phyloP scores from a whole-genome alignment of 2,329 filamentous ascomycete genomes.

The Diaporthe caulivora region DNA sequence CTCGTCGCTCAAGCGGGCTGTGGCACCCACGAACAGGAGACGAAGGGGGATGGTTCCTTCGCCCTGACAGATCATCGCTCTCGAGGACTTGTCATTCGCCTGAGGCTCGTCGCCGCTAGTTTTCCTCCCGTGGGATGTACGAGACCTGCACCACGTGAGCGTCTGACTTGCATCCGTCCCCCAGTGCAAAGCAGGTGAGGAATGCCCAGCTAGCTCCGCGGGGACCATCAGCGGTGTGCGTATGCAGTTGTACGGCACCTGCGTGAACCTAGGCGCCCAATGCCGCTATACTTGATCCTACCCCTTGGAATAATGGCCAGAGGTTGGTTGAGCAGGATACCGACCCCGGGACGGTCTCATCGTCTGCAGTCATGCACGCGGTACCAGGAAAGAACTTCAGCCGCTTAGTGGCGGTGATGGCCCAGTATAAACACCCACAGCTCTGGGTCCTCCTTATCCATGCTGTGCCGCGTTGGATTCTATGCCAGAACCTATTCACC shows the following conservation, averaged over 20 bases:
- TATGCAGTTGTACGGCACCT: constrained; percentile 21
- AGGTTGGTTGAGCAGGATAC: not conserved
- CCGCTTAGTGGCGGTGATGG: not conserved
- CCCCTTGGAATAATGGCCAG: not conserved
- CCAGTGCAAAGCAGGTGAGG: not conserved
- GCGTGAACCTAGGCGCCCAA: constrained; percentile 7
- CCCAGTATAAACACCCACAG: not conserved
- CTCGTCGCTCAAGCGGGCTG: not conserved
- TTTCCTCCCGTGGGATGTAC: not conserved
- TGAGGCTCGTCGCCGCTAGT: not conserved
- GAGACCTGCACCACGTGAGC: constrained; percentile 27
- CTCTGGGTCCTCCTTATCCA: not conserved
- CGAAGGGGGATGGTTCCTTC: not conserved
- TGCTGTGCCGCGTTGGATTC: constrained; percentile 7
- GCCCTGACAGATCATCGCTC: constrained; percentile 9
- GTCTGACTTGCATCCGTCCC: constrained; percentile 27
- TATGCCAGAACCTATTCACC: not conserved
- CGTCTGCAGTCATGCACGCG: constrained; percentile 11
- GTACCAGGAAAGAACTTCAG: constrained; percentile 20
- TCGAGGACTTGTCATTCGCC: constrained; percentile 8
- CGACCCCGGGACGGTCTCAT: not conserved
- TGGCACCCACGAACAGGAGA: not conserved
- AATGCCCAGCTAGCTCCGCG: constrained; percentile 8
- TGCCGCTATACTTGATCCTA: constrained; percentile 10
- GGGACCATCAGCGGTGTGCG: constrained; percentile 24